These are phyloP conservation scores for Fusarium veterinarium DNA, from an alignment of 2,329 filamentous ascomycete species.

Conservation along the genomic window DNA sequence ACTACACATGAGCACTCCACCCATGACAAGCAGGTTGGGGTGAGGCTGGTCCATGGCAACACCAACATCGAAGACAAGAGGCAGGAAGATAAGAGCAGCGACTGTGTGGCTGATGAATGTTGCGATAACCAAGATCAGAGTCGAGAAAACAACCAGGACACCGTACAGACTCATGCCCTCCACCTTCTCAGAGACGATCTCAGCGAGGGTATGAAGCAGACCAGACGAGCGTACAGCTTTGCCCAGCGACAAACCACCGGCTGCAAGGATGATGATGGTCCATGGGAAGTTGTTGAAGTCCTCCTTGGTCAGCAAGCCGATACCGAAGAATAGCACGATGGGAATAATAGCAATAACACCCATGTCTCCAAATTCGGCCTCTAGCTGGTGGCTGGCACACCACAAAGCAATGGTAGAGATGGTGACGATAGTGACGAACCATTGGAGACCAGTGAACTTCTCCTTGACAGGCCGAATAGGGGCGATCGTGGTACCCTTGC, in stretches of 20 bases:
- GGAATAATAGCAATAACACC: slow-evolving; percentile 97
- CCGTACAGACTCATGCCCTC: slow-evolving; percentile 85
- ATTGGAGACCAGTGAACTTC: slow-evolving; percentile 87
- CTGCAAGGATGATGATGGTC: slow-evolving; percentile 99
- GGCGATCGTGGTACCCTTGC: slow-evolving; percentile 86
- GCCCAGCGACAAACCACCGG: slow-evolving; percentile 90
- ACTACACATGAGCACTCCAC: slow-evolving; percentile 92
- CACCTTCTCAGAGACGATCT: slow-evolving; percentile 78
- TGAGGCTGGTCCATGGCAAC: slow-evolving; percentile 87
- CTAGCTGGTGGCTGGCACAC: slow-evolving; percentile 92
- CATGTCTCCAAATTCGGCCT: slow-evolving; percentile 94
- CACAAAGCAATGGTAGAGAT: slow-evolving; percentile 87
- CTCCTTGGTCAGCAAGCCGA: slow-evolving; percentile 95
- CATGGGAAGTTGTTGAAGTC: slow-evolving; percentile 99
- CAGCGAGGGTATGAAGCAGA: slow-evolving; percentile 87
- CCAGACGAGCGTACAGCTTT: slow-evolving; percentile 96
- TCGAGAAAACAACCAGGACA: slow-evolving; percentile 86
- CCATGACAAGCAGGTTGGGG: slow-evolving; percentile 96
- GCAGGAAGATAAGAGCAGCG: slow-evolving; percentile 92
- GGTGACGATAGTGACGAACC: slow-evolving; percentile 89
- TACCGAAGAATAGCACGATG: slow-evolving; percentile 95
- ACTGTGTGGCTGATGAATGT: slow-evolving; percentile 99
- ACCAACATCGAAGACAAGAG: slow-evolving; percentile 89
- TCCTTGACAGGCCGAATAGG: slow-evolving; percentile 92
- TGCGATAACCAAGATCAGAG: slow-evolving; percentile 88